Conservation (phyloP, 1,284 basidiomycete genomes). For the Polyporus tsugae region DNA sequence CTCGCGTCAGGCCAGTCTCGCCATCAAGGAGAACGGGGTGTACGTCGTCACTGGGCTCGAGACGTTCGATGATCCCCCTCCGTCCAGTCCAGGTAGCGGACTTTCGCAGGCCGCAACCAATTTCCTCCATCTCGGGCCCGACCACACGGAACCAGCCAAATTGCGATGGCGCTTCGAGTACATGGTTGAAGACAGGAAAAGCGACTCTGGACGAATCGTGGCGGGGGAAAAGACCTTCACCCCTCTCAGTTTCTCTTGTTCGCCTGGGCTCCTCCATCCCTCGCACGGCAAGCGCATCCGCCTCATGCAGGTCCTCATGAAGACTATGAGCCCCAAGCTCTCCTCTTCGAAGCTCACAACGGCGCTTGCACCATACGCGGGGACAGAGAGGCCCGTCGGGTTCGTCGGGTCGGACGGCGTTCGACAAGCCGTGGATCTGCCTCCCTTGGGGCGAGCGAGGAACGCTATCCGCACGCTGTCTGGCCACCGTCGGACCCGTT, state of each 20-base stretch:
- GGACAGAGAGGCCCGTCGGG: not conserved
- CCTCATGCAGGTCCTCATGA: constrained; percentile 74
- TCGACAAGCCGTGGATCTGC: not conserved
- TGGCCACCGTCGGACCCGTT: constrained; percentile 27
- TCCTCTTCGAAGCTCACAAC: constrained; percentile 61
- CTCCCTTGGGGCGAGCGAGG: not conserved
- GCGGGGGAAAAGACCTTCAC: constrained; percentile 75
- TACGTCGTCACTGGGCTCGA: constrained; percentile 78
- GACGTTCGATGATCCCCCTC: constrained; percentile 40
- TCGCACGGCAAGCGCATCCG: constrained; percentile 67
- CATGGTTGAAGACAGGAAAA: constrained; percentile 53
- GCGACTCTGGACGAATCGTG: constrained; percentile 47
- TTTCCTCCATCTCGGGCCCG: constrained; percentile 12
- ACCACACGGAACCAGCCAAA: constrained; percentile 41
- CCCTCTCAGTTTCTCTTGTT: constrained; percentile 77
- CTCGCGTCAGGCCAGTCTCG: constrained; percentile 73
- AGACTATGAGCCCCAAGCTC: constrained; percentile 67
- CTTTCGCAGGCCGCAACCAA: constrained; percentile 11
- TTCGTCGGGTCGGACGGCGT: not conserved
- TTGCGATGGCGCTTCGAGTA: constrained; percentile 83
- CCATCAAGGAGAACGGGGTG: constrained; percentile 72
- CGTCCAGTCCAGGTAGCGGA: constrained; percentile 31
- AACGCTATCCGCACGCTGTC: constrained; percentile 3
- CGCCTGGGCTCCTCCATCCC: constrained; percentile 70
- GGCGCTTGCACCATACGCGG: not conserved